Percentiles rank a stretch among this genome's conserved stretches.
Conservation (phyloP, 129 eudicot species). For the Saposhnikovia divaricata region DNA sequence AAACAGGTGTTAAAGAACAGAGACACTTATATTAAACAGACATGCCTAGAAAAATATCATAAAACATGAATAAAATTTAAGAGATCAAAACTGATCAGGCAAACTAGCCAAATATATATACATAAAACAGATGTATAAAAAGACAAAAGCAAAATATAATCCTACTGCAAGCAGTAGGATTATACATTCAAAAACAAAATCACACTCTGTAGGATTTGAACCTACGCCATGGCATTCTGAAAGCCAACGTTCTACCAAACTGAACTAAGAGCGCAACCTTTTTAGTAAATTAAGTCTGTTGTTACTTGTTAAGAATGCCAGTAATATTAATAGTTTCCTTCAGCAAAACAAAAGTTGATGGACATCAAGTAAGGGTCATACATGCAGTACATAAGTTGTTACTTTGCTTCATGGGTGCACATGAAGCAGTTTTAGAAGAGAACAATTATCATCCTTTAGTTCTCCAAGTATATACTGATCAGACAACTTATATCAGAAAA, state of each 20-base stretch:
- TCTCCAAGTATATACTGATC: background rate
- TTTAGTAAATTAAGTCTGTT: background rate
- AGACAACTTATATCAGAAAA: background rate
- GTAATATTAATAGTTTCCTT: background rate
- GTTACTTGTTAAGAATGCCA: background rate
- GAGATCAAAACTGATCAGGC: background rate
- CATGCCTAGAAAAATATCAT: background rate
- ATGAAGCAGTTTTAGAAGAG: background rate
- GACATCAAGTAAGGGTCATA: background rate
- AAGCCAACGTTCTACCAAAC: constrained; percentile 1
- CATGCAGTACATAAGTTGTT: background rate
- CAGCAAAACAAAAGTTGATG: background rate
- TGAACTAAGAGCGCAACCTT: background rate
- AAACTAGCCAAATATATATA: background rate
- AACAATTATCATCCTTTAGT: background rate
- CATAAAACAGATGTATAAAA: background rate
- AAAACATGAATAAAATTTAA: background rate
- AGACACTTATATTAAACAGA: background rate
- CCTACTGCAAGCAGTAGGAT: background rate
- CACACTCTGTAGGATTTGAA: constrained; percentile 5
- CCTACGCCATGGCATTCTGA: constrained; percentile 3
- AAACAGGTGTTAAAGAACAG: background rate
- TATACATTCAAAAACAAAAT: background rate
- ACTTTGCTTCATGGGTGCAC: background rate
- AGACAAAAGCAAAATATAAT: background rate